These are phyloP conservation scores for Paecilomyces sp. DNA, from an alignment of 2,329 filamentous ascomycete species.

Conservation along the genomic window DNA sequence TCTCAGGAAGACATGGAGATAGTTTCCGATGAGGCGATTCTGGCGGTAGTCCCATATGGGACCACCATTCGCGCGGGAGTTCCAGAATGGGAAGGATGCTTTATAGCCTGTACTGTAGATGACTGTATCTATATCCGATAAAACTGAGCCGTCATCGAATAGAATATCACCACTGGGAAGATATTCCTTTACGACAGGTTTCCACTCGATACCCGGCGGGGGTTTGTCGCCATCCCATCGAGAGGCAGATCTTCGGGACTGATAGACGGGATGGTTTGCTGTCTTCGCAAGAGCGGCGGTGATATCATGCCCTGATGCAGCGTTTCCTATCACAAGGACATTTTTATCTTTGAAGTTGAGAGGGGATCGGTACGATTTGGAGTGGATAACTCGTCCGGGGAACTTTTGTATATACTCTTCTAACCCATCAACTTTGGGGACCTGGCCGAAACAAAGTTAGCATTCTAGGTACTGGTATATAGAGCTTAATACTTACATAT, in stretches of 20 bases:
- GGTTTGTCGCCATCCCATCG: slow-evolving; percentile 47
- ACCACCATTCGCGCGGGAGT: slow-evolving; percentile 37
- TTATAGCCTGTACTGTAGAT: slow-evolving; percentile 54
- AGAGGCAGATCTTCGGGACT: slow-evolving; percentile 44
- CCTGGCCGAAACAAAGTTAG: slow-evolving; percentile 17
- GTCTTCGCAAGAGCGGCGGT: slow-evolving; percentile 41
- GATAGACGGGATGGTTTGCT: slow-evolving; percentile 41
- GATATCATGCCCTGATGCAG: slow-evolving; percentile 55
- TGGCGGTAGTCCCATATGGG: slow-evolving; percentile 45
- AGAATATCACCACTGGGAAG: slow-evolving; percentile 37
- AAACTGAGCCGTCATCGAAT: slow-evolving; percentile 46
- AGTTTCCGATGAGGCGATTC: slow-evolving; percentile 39
- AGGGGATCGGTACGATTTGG: slow-evolving; percentile 40
- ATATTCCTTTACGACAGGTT: slow-evolving; percentile 44
- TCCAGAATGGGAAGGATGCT: slow-evolving; percentile 46
- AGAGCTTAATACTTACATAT: slow-evolving; percentile 30
- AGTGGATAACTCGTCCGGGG: slow-evolving; percentile 38
- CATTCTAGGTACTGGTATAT: not conserved
- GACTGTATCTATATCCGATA: slow-evolving; percentile 49
- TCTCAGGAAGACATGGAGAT: slow-evolving; percentile 49
- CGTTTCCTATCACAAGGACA: slow-evolving; percentile 53
- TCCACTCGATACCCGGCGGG: slow-evolving; percentile 46
- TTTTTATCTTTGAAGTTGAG: slow-evolving; percentile 30
- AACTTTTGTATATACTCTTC: slow-evolving; percentile 31
- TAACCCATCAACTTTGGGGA: slow-evolving; percentile 42